These are phyloP conservation scores for Ilyonectria robusta DNA, from an alignment of 2,329 filamentous ascomycete species.

Conservation along the genomic window DNA sequence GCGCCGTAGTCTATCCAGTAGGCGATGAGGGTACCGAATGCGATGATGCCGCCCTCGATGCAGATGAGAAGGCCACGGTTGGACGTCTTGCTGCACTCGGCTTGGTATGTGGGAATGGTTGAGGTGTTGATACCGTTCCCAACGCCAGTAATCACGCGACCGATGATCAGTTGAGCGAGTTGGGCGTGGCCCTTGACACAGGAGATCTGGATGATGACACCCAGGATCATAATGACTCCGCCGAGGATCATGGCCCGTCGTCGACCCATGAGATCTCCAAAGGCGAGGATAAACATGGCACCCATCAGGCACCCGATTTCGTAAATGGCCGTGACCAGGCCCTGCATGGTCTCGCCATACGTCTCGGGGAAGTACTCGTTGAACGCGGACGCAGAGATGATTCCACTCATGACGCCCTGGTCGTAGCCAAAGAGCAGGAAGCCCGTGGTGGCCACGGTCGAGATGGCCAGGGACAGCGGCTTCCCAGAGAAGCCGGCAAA, in stretches of 20 bases:
- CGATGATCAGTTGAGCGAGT: slow-evolving; percentile 66
- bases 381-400: slow-evolving; percentile 66
- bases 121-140: slow-evolving; percentile 67
- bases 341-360: slow-evolving; percentile 63
- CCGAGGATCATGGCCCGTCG: slow-evolving; percentile 71
- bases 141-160: slow-evolving; percentile 65
- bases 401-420: slow-evolving; percentile 68
- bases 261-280: slow-evolving; percentile 67
- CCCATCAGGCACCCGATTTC: slow-evolving; percentile 67
- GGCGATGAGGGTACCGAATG: slow-evolving; percentile 58
- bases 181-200: slow-evolving; percentile 51
- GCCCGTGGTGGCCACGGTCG: slow-evolving; percentile 74
- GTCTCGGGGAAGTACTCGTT: slow-evolving; percentile 61
- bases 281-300: slow-evolving; percentile 62
- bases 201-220: slow-evolving; percentile 71
- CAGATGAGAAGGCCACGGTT: slow-evolving; percentile 69
- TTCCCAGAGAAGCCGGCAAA: slow-evolving; percentile 73
- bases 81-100: slow-evolving; percentile 66
- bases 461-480: slow-evolving; percentile 69
- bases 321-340: slow-evolving; percentile 64
- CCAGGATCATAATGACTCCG: slow-evolving; percentile 70
- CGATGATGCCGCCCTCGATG: slow-evolving; percentile 60
- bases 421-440: slow-evolving; percentile 74
- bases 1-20: slow-evolving; percentile 62
- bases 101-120: slow-evolving; percentile 69